A percentile compares a stretch with the other conserved stretches of the same genome.
Conservation (phyloP, 2,329 filamentous ascomycete genomes). For the Thielaviopsis ethacetica region DNA sequence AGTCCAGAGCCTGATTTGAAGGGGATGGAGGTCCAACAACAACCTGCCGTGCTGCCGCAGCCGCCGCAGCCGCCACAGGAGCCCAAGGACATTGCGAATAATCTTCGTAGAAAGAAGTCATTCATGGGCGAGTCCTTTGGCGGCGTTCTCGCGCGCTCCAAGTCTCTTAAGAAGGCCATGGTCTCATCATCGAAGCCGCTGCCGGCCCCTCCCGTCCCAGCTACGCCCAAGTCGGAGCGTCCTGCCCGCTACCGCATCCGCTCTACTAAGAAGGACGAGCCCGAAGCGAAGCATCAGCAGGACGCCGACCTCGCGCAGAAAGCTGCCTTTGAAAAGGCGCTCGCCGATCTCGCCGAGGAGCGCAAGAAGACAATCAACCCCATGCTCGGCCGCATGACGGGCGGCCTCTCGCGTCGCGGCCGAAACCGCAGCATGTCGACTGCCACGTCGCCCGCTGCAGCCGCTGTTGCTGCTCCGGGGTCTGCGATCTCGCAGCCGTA, state of each 20-base stretch:
- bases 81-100: background rate
- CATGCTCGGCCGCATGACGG: slow-evolving; percentile 10
- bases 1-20: slow-evolving; percentile 6
- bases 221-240: background rate
- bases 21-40: no score
- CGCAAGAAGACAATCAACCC: slow-evolving; percentile 10
- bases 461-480: background rate
- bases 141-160: background rate
- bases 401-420: background rate
- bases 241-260: slow-evolving; percentile 1
- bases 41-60: background rate
- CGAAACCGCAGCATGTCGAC: slow-evolving; percentile 1
- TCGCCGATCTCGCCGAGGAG: slow-evolving; percentile 7
- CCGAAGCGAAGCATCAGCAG: background rate
- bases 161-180: slow-evolving; percentile 5
- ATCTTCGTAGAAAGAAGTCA: slow-evolving; percentile 13
- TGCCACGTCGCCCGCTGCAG: background rate
- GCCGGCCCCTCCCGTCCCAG: background rate
- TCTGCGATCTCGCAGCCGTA: background rate
- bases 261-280: background rate
- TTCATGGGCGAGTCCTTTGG: slow-evolving; percentile 7
- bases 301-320: slow-evolving; percentile 2
- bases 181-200: background rate
- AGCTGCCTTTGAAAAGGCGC: slow-evolving; percentile 10
- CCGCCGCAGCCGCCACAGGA: background rate